These are phyloP conservation scores for Stachybotrys chartarum DNA, from an alignment of 2,329 filamentous ascomycete species.

Conservation along the genomic window DNA sequence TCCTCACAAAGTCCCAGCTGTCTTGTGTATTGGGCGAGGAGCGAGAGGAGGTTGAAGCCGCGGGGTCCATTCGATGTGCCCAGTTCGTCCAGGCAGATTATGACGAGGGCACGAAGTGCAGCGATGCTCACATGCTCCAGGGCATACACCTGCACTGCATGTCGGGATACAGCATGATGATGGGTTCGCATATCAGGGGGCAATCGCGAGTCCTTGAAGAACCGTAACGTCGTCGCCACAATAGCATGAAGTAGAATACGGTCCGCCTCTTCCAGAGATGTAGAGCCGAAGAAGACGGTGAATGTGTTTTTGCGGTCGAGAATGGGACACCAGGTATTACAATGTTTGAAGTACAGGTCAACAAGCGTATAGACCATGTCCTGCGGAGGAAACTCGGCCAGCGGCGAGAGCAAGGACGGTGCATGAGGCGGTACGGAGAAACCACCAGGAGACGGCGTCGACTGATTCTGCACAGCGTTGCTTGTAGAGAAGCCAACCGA, in stretches of 20 bases:
- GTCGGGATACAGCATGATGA: constrained; percentile 30
- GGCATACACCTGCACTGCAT: constrained; percentile 32
- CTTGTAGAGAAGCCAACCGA: constrained; percentile 3
- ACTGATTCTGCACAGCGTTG: constrained; percentile 2
- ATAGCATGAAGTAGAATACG: constrained; percentile 61
- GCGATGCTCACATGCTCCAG: constrained; percentile 33
- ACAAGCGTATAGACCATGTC: constrained; percentile 58
- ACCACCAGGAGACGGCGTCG: not conserved
- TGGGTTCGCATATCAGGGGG: constrained; percentile 28
- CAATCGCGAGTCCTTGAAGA: constrained; percentile 30
- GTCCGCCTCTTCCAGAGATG: constrained; percentile 72
- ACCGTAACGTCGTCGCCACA: constrained; percentile 33
- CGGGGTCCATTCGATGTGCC: constrained; percentile 34
- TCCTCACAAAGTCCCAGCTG: constrained; percentile 33
- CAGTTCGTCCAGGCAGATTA: constrained; percentile 32
- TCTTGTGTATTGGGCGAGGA: constrained; percentile 29
- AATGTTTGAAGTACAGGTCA: constrained; percentile 72
- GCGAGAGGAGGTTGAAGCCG: constrained; percentile 32
- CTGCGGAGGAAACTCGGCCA: constrained; percentile 47
- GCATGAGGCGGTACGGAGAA: not conserved
- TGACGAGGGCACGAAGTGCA: constrained; percentile 31
- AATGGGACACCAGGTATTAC: constrained; percentile 83
- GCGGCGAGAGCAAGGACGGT: constrained; percentile 25
- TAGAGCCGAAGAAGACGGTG: constrained; percentile 72
- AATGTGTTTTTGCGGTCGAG: constrained; percentile 78